Percentiles rank a stretch among this genome's conserved stretches.
Conservation (phyloP, 768 basidiomycete genomes). For the Leccinum fibrillosum region DNA sequence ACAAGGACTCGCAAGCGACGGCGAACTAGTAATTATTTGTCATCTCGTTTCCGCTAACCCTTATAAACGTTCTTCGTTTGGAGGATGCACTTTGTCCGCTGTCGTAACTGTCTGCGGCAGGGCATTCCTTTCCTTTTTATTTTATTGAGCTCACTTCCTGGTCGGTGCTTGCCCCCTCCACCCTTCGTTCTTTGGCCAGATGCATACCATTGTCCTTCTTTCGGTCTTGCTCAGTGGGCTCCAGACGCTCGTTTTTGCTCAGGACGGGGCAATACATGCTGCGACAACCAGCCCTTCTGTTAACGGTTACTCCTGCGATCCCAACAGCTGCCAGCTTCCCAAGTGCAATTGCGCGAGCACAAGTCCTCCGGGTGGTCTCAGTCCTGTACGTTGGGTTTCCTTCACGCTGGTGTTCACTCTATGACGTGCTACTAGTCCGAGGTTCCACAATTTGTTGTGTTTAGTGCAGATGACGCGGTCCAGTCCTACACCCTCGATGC, state of each 20-base stretch:
- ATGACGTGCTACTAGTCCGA: not conserved
- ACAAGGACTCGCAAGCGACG: not conserved
- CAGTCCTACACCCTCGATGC: conserved; percentile 2
- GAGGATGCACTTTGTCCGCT: not conserved
- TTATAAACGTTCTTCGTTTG: not conserved
- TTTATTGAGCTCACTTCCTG: not conserved
- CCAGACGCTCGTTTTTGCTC: not conserved
- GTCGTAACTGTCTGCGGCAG: not conserved
- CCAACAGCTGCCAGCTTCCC: not conserved
- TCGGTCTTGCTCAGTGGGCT: not conserved
- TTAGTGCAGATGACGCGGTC: conserved; percentile 1
- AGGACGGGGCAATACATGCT: not conserved
- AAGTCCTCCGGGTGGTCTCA: conserved; percentile 1
- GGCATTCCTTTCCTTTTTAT: not conserved
- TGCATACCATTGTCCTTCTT: not conserved
- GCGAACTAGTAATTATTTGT: not conserved
- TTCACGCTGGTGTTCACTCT: not conserved
- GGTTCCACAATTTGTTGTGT: not conserved
- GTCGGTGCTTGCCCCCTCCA: not conserved
- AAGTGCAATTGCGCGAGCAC: conserved; percentile 2
- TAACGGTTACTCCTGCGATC: not conserved
- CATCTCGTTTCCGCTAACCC: not conserved
- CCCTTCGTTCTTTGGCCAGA: not conserved
- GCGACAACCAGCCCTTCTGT: not conserved
- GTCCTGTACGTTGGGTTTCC: not conserved